phyloP scores from a whole-genome alignment of 2,329 filamentous ascomycete genomes.

The Penicillium italicum region DNA sequence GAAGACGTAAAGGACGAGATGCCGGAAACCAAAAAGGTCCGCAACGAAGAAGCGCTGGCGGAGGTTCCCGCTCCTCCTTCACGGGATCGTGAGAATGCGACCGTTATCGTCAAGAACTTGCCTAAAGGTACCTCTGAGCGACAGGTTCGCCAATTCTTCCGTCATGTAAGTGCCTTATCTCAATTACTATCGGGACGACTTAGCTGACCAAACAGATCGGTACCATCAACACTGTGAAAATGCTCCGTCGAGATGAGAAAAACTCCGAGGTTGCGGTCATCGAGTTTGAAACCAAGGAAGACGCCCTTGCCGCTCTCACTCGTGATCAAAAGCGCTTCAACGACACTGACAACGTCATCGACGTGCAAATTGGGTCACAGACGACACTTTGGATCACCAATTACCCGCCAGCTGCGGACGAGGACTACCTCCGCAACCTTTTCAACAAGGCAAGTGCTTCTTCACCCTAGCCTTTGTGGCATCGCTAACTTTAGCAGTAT shows the following conservation, averaged over 20 bases:
- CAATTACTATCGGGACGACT: background rate
- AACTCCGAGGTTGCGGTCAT: conserved; percentile 68
- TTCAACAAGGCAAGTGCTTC: conserved; percentile 49
- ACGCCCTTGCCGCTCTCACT: conserved; percentile 75
- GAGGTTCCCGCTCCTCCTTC: conserved; percentile 49
- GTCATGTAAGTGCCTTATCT: conserved; percentile 51
- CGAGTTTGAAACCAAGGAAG: conserved; percentile 78
- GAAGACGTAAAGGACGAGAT: conserved; percentile 48
- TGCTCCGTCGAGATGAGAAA: conserved; percentile 61
- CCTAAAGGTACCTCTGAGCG: conserved; percentile 66
- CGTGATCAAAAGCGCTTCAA: conserved; percentile 77
- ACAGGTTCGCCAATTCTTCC: conserved; percentile 83
- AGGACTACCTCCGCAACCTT: conserved; percentile 53
- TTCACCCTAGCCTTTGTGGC: background rate
- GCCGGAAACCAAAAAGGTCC: conserved; percentile 7
- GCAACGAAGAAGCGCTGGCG: conserved; percentile 28
- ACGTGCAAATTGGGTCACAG: conserved; percentile 69
- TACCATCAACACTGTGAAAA: conserved; percentile 70
- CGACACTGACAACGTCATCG: conserved; percentile 59
- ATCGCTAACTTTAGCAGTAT: conserved; percentile 45
- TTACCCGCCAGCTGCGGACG: conserved; percentile 61
- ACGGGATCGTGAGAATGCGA: conserved; percentile 86
- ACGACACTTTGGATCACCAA: conserved; percentile 89
- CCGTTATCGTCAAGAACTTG: conserved; percentile 74
- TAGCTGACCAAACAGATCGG: conserved; percentile 55